phyloP scores from a whole-genome alignment of 805 yeast genomes.

The Starmerella bombi region DNA sequence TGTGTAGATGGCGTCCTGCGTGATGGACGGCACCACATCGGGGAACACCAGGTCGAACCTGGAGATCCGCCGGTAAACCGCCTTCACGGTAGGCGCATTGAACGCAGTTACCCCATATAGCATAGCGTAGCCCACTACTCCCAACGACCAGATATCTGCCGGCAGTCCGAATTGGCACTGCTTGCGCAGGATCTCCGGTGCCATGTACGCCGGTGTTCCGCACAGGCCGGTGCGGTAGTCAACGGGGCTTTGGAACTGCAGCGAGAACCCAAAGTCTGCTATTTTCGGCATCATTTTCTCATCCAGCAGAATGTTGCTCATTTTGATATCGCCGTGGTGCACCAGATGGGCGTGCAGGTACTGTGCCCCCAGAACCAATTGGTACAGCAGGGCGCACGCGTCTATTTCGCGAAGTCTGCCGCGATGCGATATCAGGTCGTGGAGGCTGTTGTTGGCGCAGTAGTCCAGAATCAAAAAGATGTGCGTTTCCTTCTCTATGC shows the following conservation, averaged over 20 bases:
- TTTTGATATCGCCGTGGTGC: slow-evolving; percentile 85
- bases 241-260: slow-evolving; percentile 55
- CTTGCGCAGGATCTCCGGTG: slow-evolving; percentile 78
- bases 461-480: slow-evolving; percentile 84
- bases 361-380: slow-evolving; percentile 80
- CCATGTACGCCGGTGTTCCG: slow-evolving; percentile 96
- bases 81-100: slow-evolving; percentile 81
- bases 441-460: slow-evolving; percentile 82
- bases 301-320: slow-evolving; percentile 89
- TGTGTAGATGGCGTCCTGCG: slow-evolving; percentile 54
- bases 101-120: slow-evolving; percentile 89
- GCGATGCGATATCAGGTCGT: slow-evolving; percentile 76
- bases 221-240: slow-evolving; percentile 81
- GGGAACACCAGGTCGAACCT: slow-evolving; percentile 70
- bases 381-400: slow-evolving; percentile 72
- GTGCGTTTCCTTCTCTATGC: slow-evolving; percentile 86
- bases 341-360: slow-evolving; percentile 83
- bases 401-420: slow-evolving; percentile 80
- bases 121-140: slow-evolving; percentile 86
- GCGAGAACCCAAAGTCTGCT: slow-evolving; percentile 94
- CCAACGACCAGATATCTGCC: slow-evolving; percentile 97
- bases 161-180: slow-evolving; percentile 71
- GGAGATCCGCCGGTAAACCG: slow-evolving; percentile 79
- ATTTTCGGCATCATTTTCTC: slow-evolving; percentile 82
- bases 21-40: slow-evolving; percentile 36